Evolutionary conservation across 768 basidiomycete genomes (phyloP).

Genomic region (Macrocybe gigantea): DNA sequence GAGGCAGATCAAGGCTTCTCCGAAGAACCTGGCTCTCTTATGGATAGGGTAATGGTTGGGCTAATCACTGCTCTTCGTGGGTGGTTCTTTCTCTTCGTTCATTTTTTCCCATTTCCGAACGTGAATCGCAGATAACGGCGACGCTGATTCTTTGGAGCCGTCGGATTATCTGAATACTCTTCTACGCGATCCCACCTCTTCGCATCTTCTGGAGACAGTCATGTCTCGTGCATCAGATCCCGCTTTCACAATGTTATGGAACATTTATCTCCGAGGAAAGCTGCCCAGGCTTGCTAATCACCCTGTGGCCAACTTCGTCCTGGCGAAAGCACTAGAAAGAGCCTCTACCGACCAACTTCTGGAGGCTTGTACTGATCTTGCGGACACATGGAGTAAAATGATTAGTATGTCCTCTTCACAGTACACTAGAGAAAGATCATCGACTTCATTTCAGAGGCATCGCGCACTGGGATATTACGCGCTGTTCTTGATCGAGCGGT

Average conservation of each 20-base stretch:
- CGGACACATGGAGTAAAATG: constrained; percentile 49
- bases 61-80: constrained; percentile 61
- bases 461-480: constrained; percentile 73
- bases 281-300: constrained; percentile 71
- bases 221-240: constrained; percentile 53
- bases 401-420: constrained; percentile 50
- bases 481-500: constrained; percentile 68
- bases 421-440: not conserved
- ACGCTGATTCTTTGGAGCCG: constrained; percentile 35
- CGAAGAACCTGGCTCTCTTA: constrained; percentile 60
- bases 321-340: constrained; percentile 72
- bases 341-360: constrained; percentile 50
- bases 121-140: constrained; percentile 21
- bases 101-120: not conserved
- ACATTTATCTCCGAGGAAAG: constrained; percentile 69
- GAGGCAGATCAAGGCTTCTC: constrained; percentile 65
- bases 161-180: constrained; percentile 81
- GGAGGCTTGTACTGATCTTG: constrained; percentile 54
- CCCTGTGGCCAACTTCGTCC: constrained; percentile 92
- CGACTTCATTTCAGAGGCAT: constrained; percentile 40
- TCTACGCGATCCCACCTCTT: constrained; percentile 81
- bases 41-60: constrained; percentile 78
- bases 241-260: constrained; percentile 70
- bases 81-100: constrained; percentile 17
- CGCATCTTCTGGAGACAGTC: constrained; percentile 84